phyloP scores from a whole-genome alignment of 306 rosid genomes.

The Sechiopsis laciniata region DNA sequence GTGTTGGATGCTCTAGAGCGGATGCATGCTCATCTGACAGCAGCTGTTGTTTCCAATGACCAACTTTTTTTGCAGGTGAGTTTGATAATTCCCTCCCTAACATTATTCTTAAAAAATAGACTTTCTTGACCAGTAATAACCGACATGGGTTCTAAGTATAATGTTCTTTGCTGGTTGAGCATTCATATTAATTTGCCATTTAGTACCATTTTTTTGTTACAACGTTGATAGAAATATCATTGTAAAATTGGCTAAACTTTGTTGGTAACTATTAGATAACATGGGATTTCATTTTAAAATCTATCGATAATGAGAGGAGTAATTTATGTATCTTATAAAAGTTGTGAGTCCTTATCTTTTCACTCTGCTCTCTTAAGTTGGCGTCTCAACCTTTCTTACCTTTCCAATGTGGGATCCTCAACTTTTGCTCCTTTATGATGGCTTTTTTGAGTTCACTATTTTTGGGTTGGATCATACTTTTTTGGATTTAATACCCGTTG shows the following conservation, averaged over 20 bases:
- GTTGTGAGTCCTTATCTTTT: too few species aligned
- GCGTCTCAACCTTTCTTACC: too few species aligned
- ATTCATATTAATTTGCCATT: background rate
- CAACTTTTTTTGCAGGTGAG: slow-evolving; percentile 71
- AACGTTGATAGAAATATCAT: background rate
- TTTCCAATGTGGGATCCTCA: too few species aligned
- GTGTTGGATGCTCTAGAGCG: slow-evolving; percentile 79
- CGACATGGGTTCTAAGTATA: background rate
- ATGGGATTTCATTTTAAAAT: too few species aligned
- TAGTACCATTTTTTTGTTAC: background rate
- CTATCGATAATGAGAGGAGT: too few species aligned
- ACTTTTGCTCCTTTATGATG: too few species aligned
- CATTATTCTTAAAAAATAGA: background rate
- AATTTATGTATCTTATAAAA: too few species aligned
- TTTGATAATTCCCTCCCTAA: slow-evolving; percentile 10
- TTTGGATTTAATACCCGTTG: too few species aligned
- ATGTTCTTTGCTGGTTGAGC: background rate
- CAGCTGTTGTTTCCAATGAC: slow-evolving; percentile 91
- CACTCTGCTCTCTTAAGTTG: too few species aligned
- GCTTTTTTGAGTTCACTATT: too few species aligned
- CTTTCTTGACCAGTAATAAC: background rate
- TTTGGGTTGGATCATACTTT: too few species aligned
- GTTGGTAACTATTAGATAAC: background rate
- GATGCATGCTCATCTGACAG: slow-evolving; percentile 89
- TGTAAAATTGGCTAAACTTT: background rate